Base-by-base conservation (phyloP, 805 yeast genomes). In the Candida sithepensis region DNA sequence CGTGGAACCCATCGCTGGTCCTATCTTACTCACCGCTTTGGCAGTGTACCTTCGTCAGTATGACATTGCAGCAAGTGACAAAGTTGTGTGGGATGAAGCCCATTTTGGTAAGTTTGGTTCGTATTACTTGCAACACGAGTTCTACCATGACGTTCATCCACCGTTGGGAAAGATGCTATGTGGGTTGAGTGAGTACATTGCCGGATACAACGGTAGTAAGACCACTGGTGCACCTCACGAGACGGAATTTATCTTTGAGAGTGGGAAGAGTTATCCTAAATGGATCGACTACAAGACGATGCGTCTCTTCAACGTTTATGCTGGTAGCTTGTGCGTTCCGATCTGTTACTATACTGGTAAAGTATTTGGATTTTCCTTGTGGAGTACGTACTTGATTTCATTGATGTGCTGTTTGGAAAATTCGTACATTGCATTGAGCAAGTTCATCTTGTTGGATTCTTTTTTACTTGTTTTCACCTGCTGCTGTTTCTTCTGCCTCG, bases 91-190 rank as follows among this genome's bases (percentile, higher is more conserved):
- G 96, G 96, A 87, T 69, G 97, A 90, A 65, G 97, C 97, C 37
- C 97, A 91, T 71, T 92, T 92, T 67, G 96, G 94, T 39, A 85
- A 85, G 63, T 87, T 87, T 63, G 95, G 95, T 40, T 83, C 92
- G 3, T 82, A 85, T 59, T 87, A 87, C 65, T 69, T 85, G 54
- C 78, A 83, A 64, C 89, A 83, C 60, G 90, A 86, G 58, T 85
- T 86, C 61, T 87, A 87, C 59, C 88, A 82, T 57, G 96, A 87
- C 68, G 95, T 87, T 26, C 96, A 87, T 61, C 96, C 96, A 19
- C 95, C 95, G 1, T 72, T 87, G 56, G 96, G 94, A 9, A 87
- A 87, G 60, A 80, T 87, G 84, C 69, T 87, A 43, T 82, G 85
- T 50, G 95, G 89, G 2, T 69, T 87, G 4, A 82, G 89, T 16